Evolutionary conservation across 2,329 filamentous ascomycete genomes (phyloP).

Genomic region (Alternaria novae-zelandiae): DNA sequence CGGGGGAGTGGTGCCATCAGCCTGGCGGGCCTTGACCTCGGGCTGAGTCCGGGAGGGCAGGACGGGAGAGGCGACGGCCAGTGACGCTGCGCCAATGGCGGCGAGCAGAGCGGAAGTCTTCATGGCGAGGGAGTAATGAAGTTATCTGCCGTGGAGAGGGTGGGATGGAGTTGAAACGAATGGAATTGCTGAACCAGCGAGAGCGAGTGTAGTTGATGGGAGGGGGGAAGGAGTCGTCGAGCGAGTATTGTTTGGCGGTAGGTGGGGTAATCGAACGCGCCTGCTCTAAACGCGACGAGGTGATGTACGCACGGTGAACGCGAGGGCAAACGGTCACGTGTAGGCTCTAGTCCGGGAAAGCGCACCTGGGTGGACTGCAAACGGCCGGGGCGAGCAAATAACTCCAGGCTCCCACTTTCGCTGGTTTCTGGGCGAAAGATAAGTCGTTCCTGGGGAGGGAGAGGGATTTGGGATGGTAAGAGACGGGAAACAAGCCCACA

Average conservation of each 20-base stretch:
- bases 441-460: neutral
- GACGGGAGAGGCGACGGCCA: slow-evolving; percentile 35
- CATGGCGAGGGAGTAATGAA: slow-evolving; percentile 22
- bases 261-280: neutral
- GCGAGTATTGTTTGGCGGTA: neutral
- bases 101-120: slow-evolving; percentile 24
- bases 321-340: neutral
- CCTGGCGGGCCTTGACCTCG: slow-evolving; percentile 24
- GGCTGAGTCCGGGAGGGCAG: slow-evolving; percentile 18
- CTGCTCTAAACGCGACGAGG: neutral
- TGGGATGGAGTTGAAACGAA: neutral
- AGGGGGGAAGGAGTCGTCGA: neutral
- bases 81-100: slow-evolving; percentile 28
- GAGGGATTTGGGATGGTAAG: neutral
- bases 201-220: neutral
- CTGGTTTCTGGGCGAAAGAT: neutral
- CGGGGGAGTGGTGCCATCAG: slow-evolving; percentile 29
- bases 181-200: neutral
- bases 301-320: neutral
- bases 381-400: neutral
- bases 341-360: neutral
- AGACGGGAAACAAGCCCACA: neutral
- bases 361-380: neutral
- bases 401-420: neutral
- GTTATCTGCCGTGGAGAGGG: neutral